A percentile compares a stretch with the other conserved stretches of the same genome.
Conservation (phyloP, 768 basidiomycete genomes). For the Suillus sp. region DNA sequence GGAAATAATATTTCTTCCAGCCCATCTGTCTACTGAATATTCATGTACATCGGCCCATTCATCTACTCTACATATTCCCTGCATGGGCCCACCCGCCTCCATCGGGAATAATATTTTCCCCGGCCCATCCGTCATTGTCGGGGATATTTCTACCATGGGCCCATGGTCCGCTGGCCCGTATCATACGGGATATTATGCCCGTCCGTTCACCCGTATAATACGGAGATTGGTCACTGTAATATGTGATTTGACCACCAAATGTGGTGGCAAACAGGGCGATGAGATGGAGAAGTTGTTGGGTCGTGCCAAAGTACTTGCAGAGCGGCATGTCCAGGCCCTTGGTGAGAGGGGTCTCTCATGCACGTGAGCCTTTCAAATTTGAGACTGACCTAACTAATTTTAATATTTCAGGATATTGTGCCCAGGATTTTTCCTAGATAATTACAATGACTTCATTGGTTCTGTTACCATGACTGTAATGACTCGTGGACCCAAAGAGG, state of each 20-base stretch:
- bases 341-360: conserved; percentile 36
- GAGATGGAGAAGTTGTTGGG: conserved; percentile 25
- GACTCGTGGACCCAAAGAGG: conserved; percentile 34
- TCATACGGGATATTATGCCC: too few species aligned
- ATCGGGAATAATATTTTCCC: too few species aligned
- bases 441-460: conserved; percentile 40
- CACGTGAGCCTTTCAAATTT: conserved; percentile 36
- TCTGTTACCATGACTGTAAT: conserved; percentile 37
- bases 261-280: conserved; percentile 40
- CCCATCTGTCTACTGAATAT: too few species aligned
- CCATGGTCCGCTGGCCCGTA: too few species aligned
- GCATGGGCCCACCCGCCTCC: too few species aligned
- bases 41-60: too few species aligned
- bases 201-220: too few species aligned
- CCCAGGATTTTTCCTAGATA: conserved; percentile 48
- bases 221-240: too few species aligned
- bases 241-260: conserved; percentile 39
- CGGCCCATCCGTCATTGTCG: too few species aligned
- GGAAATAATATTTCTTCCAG: too few species aligned
- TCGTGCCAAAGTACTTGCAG: conserved; percentile 40
- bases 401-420: conserved; percentile 36
- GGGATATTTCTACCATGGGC: too few species aligned
- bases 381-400: not conserved
- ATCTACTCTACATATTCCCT: too few species aligned
- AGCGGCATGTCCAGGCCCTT: conserved; percentile 36